Base-by-base conservation (phyloP, 2,329 filamentous ascomycete species). In the Exophiala alcalophila region DNA sequence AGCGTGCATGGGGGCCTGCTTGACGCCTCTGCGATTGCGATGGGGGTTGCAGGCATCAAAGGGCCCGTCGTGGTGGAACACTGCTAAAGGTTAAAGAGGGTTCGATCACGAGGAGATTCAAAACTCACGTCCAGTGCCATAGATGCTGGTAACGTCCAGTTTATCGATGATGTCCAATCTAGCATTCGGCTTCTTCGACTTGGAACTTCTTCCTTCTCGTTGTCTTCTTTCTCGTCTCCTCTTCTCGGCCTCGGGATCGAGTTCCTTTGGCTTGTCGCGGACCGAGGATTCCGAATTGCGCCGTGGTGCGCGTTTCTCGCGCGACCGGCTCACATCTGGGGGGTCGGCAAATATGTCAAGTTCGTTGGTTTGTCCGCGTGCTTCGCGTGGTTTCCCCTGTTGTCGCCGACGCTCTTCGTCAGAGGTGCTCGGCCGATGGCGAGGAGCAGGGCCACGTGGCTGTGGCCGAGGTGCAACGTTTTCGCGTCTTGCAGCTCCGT, bases 11-110 rank as follows among this genome's bases (percentile, higher is more conserved):
- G 92, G 92, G 5, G 92, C 89, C 40, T 85, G 81, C 47, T 83
- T 80, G 59, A 84, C 82, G 57, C 83, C 86, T 60, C 86, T 85
- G 44, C 86, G 82, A 65, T 97, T 98, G 53, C 92, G 86, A 63
- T 94, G 86, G 4, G 92, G 89, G 64, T 95, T 94, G 63, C 92
- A 86, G 14, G 92, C 92, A 65, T 98, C 92, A 59, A 96, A 98
- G 4, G 92, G 92, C 1, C 92, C 92, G 59, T 97, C 92, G 61
- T 98, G 92, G 59, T 98, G 92, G 67, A 97, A 95, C 55, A 95
- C 89, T 94, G 58, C 4, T 15, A 20, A 30, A 14, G 16, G 21
- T 48, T 11, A 45, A 35, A 16, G 34, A 15, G 14, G 30, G 46
- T 53, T 16, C 5, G 25, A 15, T 3, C 4, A 18, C 7, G 9